Base-by-base conservation (phyloP, 768 basidiomycete genomes). In the Lactarius vividus region DNA sequence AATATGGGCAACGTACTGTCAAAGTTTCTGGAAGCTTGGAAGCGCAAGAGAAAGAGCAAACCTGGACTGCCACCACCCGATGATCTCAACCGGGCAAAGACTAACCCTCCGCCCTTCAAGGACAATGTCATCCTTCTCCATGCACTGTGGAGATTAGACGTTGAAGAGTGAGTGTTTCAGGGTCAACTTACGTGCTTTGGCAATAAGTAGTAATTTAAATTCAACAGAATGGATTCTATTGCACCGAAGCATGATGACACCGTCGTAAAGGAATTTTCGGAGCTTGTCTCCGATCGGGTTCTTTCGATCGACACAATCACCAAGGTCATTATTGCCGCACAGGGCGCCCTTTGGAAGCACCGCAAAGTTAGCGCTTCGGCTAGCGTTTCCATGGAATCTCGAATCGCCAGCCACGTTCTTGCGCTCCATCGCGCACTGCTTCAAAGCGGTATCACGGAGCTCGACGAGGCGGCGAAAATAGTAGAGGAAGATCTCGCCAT, bases 311-410 rank as follows among this genome's bases (percentile, higher is more conserved):
- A 96, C 58, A 82, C 85, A 66, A 91, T 97, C 67, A 83, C 85
- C 63, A 89, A 89, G 72, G 80, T 87, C 13, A 78, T 93, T 58
- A 83, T 91, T 35, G 82, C 94, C 44, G 82, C 88, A 0, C 85
- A 96, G 67, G 89, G 91, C 37, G 90, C 91, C 0, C 80, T 95
- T 15, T 96, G 92, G 90, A 89, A 88, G 68, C 85, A 92, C 66
- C 84, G 90, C 31, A 88, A 92, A 84, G 79, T 87, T 69, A 88
- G 87, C 55, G 82, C 84, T 37, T 70, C 77, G 44, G 69, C 79
- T 49, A 68, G 75, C 5, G 66, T 70, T 52, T 61, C 73, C 35
- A 79, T 85, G 31, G 92, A 94, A 75, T 83, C 85, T 65, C 82
- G 82, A 37, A 84, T 94, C 39, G 79, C 88, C 59, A 77, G 79